A percentile compares a stretch with the other conserved stretches of the same genome.
These are phyloP conservation scores for Akanthomyces lecanii DNA, from an alignment of 2,329 filamentous ascomycete species.

Conservation along the genomic window DNA sequence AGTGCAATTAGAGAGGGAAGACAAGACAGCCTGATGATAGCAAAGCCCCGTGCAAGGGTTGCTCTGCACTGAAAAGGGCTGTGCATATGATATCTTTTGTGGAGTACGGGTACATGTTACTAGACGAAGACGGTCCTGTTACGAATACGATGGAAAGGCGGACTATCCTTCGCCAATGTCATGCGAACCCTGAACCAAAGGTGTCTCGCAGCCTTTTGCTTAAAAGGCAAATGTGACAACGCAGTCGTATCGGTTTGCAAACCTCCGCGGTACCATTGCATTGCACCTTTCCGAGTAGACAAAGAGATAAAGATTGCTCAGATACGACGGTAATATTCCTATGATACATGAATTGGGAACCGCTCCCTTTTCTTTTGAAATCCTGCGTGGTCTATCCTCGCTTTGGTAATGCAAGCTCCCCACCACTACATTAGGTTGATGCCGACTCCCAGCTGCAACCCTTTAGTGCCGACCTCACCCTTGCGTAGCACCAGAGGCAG, in stretches of 20 bases:
- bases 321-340: not conserved
- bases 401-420: not conserved
- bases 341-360: not conserved
- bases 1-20: too few relatives aligned
- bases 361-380: not conserved
- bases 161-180: too few relatives aligned
- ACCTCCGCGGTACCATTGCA: not conserved
- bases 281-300: not conserved
- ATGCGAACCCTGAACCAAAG: too few relatives aligned
- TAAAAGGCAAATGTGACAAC: too few relatives aligned
- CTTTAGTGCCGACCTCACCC: slow-evolving; percentile 86
- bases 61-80: too few relatives aligned
- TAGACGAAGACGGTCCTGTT: too few relatives aligned
- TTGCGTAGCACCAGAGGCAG: slow-evolving; percentile 75
- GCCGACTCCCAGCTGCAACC: slow-evolving; percentile 90
- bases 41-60: too few relatives aligned
- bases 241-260: not conserved
- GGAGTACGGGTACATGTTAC: too few relatives aligned
- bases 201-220: too few relatives aligned
- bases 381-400: not conserved
- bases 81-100: too few relatives aligned
- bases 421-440: slow-evolving; percentile 78
- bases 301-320: not conserved
- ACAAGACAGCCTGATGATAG: too few relatives aligned
- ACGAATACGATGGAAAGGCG: too few relatives aligned